phyloP scores from a whole-genome alignment of 805 yeast genomes.

The Lipomyces lipofer region DNA sequence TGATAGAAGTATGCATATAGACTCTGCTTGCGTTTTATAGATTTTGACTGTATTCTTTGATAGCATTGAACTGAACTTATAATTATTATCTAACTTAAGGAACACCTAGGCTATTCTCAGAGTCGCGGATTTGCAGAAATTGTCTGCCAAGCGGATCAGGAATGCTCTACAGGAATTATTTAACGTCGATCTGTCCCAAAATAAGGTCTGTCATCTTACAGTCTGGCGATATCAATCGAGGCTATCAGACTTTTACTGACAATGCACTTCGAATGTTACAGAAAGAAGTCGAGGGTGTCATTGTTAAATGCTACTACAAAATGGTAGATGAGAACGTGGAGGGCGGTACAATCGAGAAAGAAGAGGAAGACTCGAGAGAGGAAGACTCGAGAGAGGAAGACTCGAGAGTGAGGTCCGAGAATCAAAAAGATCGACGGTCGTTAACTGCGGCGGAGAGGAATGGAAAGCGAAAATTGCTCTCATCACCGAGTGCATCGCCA shows the following conservation, averaged over 20 bases:
- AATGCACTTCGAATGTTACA: slow-evolving; percentile 35
- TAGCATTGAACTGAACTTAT: neutral
- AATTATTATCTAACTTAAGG: neutral
- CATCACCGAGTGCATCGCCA: neutral
- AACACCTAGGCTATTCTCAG: slow-evolving; percentile 62
- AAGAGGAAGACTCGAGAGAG: slow-evolving; percentile 33
- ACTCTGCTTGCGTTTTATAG: too few species aligned
- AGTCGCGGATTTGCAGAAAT: slow-evolving; percentile 66
- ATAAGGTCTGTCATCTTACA: slow-evolving; percentile 38
- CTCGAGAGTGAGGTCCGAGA: too few species aligned
- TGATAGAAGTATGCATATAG: slow-evolving; percentile 21
- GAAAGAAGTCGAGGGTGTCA: slow-evolving; percentile 59
- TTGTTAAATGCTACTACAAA: slow-evolving; percentile 57
- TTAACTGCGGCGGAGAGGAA: too few species aligned
- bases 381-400: slow-evolving; percentile 10
- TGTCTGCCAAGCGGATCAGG: slow-evolving; percentile 70
- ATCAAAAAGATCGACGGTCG: too few species aligned
- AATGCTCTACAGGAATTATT: slow-evolving; percentile 71
- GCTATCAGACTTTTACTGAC: too few species aligned
- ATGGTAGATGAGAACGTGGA: slow-evolving; percentile 46
- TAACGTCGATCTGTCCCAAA: slow-evolving; percentile 51
- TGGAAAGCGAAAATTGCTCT: neutral
- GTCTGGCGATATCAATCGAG: too few species aligned
- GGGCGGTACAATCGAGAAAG: slow-evolving; percentile 24
- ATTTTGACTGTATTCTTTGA: neutral